Conservation (phyloP, 441 rosid genomes). For the Adansonia grandidieri region DNA sequence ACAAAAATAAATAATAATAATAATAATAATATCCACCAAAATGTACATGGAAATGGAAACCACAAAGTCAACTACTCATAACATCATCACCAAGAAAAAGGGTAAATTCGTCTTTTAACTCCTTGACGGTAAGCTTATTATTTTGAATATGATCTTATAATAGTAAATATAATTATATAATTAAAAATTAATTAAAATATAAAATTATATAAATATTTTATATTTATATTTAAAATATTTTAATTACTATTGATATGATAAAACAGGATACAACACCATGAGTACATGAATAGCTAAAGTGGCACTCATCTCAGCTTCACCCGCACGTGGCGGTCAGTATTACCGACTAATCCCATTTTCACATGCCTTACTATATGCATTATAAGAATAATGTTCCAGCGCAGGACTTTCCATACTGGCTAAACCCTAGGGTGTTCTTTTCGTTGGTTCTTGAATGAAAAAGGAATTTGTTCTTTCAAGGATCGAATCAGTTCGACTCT, state of each 20-base stretch:
- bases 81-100: background rate
- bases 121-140: background rate
- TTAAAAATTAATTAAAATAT: too few species aligned
- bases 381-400: background rate
- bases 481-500: background rate
- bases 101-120: background rate
- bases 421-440: background rate
- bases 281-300: too few species aligned
- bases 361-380: background rate
- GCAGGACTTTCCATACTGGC: background rate
- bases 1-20: background rate
- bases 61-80: background rate
- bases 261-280: too few species aligned
- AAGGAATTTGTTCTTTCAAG: background rate
- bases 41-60: background rate
- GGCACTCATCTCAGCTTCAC: background rate
- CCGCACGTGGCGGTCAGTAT: constrained; percentile 17
- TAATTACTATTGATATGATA: too few species aligned
- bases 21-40: background rate
- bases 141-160: background rate
- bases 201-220: too few species aligned
- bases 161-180: too few species aligned
- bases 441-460: background rate
- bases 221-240: too few species aligned
- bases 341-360: constrained; percentile 19